These are phyloP conservation scores for Zygoascus biomembranicola DNA, from an alignment of 805 yeast species.

Conservation along the genomic window DNA sequence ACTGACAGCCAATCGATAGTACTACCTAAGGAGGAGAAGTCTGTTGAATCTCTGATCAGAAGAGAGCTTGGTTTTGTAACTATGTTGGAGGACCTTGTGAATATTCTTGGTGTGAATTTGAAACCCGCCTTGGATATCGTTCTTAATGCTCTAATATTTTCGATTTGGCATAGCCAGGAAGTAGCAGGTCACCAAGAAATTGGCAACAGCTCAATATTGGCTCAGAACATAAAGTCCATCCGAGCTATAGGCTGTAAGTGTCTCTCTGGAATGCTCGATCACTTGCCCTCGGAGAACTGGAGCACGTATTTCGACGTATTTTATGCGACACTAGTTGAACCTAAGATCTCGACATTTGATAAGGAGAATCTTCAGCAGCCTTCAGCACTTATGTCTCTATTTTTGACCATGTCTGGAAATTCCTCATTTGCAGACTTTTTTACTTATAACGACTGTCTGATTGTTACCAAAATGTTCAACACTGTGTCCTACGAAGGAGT, in stretches of 20 bases:
- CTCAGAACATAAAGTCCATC: conserved; percentile 4
- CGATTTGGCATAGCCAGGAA: conserved; percentile 46
- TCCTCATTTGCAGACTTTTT: conserved; percentile 43
- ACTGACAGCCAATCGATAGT: not conserved
- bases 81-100: conserved; percentile 47
- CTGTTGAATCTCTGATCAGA: conserved; percentile 9
- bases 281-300: conserved; percentile 55
- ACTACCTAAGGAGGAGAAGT: not conserved
- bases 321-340: conserved; percentile 45
- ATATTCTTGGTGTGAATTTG: conserved; percentile 51
- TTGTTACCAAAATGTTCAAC: conserved; percentile 47
- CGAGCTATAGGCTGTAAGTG: conserved; percentile 49
- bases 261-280: conserved; percentile 46
- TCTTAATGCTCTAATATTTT: conserved; percentile 49
- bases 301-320: conserved; percentile 38
- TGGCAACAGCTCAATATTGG: conserved; percentile 2
- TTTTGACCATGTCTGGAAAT: conserved; percentile 49
- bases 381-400: conserved; percentile 62
- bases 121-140: conserved; percentile 41
- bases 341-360: conserved; percentile 61
- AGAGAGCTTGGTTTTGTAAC: conserved; percentile 50
- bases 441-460: conserved; percentile 45
- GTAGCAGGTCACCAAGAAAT: conserved; percentile 23
- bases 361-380: conserved; percentile 76
- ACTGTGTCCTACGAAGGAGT: conserved; percentile 47